These are phyloP conservation scores for Kluyveromyces marxianus DNA, from an alignment of 1,139 yeast species.

Conservation along the genomic window DNA sequence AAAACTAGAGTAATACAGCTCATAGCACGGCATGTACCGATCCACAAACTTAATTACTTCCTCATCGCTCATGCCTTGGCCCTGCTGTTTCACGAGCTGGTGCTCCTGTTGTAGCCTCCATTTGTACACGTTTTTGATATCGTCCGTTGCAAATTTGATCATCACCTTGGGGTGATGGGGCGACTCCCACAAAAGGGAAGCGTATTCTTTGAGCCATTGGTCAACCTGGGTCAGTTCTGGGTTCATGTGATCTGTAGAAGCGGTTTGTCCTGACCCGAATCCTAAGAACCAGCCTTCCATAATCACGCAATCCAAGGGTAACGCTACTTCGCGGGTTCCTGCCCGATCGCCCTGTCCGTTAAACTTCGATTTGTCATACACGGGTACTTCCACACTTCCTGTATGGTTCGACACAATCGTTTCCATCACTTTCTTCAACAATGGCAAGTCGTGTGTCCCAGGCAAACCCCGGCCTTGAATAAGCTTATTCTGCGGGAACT, in stretches of 20 bases:
- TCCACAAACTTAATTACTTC: slow-evolving; percentile 63
- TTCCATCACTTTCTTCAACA: slow-evolving; percentile 26
- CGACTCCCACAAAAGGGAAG: slow-evolving; percentile 43
- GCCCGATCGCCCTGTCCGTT: slow-evolving; percentile 75
- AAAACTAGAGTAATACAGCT: slow-evolving; percentile 43
- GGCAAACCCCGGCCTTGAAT: slow-evolving; percentile 83
- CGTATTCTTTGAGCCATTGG: slow-evolving; percentile 41
- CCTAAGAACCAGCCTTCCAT: slow-evolving; percentile 97
- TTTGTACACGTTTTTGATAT: slow-evolving; percentile 53
- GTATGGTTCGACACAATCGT: slow-evolving; percentile 13
- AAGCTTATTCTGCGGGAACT: slow-evolving; percentile 43
- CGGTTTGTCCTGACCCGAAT: slow-evolving; percentile 39
- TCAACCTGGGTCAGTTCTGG: slow-evolving; percentile 41
- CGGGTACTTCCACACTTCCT: slow-evolving; percentile 39
- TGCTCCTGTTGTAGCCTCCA: slow-evolving; percentile 92
- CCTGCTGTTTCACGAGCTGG: slow-evolving; percentile 44
- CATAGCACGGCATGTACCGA: slow-evolving; percentile 82
- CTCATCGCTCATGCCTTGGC: slow-evolving; percentile 72
- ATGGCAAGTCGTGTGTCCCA: slow-evolving; percentile 76
- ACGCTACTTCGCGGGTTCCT: slow-evolving; percentile 23
- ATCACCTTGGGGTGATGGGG: slow-evolving; percentile 37
- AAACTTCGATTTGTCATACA: slow-evolving; percentile 70
- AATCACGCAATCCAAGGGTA: slow-evolving; percentile 54
- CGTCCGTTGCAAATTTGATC: slow-evolving; percentile 53
- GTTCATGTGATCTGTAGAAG: slow-evolving; percentile 2